Evolutionary conservation across 1,284 basidiomycete genomes (phyloP), one percentile per base, ranked within the genome.

Genomic region (Pseudozyma tsukubaensis): DNA sequence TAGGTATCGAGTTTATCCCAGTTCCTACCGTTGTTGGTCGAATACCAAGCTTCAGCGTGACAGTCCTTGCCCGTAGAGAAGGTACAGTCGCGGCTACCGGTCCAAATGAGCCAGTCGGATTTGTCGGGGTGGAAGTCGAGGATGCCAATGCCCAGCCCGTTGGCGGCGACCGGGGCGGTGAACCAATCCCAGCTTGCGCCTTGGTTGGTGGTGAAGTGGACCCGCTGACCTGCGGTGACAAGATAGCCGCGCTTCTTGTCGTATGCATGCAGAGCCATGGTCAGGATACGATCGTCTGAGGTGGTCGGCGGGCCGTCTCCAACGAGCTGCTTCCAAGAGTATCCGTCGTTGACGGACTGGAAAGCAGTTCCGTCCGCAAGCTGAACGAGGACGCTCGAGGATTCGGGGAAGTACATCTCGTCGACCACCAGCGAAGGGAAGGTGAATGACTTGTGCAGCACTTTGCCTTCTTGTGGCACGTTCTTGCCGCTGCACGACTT

Each of bases 291-390:
- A 44, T 69, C 57, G 12, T 70, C 59, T 3, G 67, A 49, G 29
- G 59, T 53, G 11, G 37, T 34, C 1, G 57, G 45, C 0, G 89
- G 87, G 76, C 85, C 86, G 13, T 91, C 87, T 50, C 76, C 53
- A 35, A 78, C 63, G 39, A 81, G 74, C 73, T 90, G 90, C 54
- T 88, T 88, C 95, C 95, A 99, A 0, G 90, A 91, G 85, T 93
- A 94, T 0, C 96, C 96, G 85, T 99, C 95, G 84, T 95, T 97
- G 80, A 89, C 89, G 0, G 94, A 97, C 86, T 97, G 94, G 92
- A 93, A 98, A 58, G 97, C 88, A 0, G 89, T 88, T 65, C 90
- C 87, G 79, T 97, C 93, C 1, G 85, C 84, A 3, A 97, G 88
- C 32, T 93, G 91, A 35, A 93, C 90, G 21, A 99, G 89, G 55